Conservation (phyloP, 129 eudicot genomes). For the Helichrysum umbraculigerum region DNA sequence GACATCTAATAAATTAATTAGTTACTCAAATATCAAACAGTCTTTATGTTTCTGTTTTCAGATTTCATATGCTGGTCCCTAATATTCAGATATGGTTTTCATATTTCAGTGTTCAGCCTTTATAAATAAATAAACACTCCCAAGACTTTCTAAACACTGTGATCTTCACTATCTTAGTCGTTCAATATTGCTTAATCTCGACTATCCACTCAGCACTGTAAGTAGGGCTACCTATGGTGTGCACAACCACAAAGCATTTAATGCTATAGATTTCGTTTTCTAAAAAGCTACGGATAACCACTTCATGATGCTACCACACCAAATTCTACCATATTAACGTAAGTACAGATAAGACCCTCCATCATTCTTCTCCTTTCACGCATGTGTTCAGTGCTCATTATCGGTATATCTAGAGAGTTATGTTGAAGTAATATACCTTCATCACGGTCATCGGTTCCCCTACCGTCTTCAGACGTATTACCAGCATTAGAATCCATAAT, state of each 20-base stretch:
- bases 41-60: too few species aligned
- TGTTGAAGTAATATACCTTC: constrained; percentile 34
- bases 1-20: too few species aligned
- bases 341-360: constrained; percentile 6
- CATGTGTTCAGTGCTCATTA: neutral
- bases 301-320: neutral
- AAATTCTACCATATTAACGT: neutral
- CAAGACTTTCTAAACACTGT: constrained; percentile 2
- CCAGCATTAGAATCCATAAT: constrained; percentile 41
- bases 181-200: neutral
- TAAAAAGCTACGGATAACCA: neutral
- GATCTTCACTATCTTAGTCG: neutral
- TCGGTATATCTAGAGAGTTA: neutral
- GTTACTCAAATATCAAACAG: too few species aligned
- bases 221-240: neutral
- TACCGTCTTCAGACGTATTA: constrained; percentile 40
- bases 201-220: constrained; percentile 8
- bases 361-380: neutral
- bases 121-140: neutral
- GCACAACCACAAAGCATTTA: constrained; percentile 13
- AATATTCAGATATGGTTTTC: too few species aligned
- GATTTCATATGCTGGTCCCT: too few species aligned
- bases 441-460: constrained; percentile 46
- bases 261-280: neutral
- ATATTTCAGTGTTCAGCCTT: too few species aligned